These are phyloP conservation scores for Lecanicillium sp. DNA, from an alignment of 2,329 filamentous ascomycete genomes.

Conservation along the genomic window DNA sequence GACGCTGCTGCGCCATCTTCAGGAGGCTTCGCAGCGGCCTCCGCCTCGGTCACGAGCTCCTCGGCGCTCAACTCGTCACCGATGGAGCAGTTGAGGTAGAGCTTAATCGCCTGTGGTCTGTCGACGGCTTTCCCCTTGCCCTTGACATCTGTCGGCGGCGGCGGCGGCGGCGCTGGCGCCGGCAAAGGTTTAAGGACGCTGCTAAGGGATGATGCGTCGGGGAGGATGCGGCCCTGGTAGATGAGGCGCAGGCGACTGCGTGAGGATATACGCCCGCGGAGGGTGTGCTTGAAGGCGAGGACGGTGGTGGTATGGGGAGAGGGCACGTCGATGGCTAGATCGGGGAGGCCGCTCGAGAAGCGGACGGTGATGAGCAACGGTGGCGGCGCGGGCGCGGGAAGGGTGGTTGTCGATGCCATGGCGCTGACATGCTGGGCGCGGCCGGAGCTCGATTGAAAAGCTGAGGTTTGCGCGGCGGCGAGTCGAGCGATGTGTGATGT, in stretches of 20 bases:
- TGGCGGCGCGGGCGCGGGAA: conserved; percentile 25
- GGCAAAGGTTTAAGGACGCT: conserved; percentile 61
- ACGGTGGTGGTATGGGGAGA: conserved; percentile 64
- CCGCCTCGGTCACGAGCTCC: conserved; percentile 65
- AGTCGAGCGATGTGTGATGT: not conserved
- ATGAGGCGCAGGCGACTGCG: conserved; percentile 78
- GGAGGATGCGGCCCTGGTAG: conserved; percentile 78
- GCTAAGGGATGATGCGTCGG: conserved; percentile 64
- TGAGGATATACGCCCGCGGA: conserved; percentile 66
- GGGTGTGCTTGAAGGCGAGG: conserved; percentile 72
- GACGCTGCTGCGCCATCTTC: conserved; percentile 45
- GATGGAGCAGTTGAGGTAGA: conserved; percentile 93
- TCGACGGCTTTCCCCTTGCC: conserved; percentile 58
- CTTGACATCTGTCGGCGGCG: conserved; percentile 23
- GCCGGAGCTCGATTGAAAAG: not conserved
- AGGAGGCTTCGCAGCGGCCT: conserved; percentile 33
- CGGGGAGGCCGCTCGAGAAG: conserved; percentile 80
- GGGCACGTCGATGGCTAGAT: conserved; percentile 72
- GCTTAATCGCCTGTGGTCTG: conserved; percentile 41
- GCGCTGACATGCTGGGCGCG: conserved; percentile 20
- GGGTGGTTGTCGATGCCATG: conserved; percentile 20
- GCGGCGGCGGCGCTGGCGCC: conserved; percentile 45
- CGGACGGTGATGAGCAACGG: conserved; percentile 74
- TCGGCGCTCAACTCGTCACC: conserved; percentile 63
- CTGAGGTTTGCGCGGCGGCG: not conserved